Evolutionary conservation across 192 early-diverging fungal species (phyloP).

Genomic region (Linnemannia elongata): DNA sequence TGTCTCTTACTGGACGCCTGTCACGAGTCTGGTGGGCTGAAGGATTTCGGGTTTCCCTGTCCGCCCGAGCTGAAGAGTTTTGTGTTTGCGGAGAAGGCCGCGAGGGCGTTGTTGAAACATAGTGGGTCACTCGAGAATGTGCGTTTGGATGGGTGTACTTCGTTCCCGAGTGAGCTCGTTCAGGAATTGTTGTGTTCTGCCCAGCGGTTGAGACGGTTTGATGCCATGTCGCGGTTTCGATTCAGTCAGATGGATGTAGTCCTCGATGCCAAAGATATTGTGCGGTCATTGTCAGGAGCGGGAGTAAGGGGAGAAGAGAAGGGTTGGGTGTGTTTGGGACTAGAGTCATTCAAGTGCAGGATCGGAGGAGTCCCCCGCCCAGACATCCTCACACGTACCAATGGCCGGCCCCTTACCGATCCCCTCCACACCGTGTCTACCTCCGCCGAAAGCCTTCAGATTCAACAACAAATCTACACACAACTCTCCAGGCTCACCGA

Average conservation of each 20-base stretch:
- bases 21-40: neutral
- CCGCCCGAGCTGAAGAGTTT: neutral
- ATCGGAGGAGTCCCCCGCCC: neutral
- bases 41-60: neutral
- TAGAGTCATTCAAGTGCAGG: neutral
- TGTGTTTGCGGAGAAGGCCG: neutral
- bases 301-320: neutral
- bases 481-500: neutral
- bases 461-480: neutral
- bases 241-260: neutral
- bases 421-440: neutral
- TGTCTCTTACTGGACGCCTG: neutral
- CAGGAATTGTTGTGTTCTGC: neutral
- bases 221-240: neutral
- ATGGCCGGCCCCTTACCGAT: neutral
- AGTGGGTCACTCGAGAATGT: neutral
- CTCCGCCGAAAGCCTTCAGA: neutral
- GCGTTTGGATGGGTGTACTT: neutral
- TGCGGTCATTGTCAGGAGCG: neutral
- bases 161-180: neutral
- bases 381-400: neutral
- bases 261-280: neutral
- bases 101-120: neutral
- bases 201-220: neutral
- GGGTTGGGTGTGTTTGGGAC: neutral